Evolutionary conservation across 163 green algal species (phyloP).

Genomic region (Prototheca wickerhamii): DNA sequence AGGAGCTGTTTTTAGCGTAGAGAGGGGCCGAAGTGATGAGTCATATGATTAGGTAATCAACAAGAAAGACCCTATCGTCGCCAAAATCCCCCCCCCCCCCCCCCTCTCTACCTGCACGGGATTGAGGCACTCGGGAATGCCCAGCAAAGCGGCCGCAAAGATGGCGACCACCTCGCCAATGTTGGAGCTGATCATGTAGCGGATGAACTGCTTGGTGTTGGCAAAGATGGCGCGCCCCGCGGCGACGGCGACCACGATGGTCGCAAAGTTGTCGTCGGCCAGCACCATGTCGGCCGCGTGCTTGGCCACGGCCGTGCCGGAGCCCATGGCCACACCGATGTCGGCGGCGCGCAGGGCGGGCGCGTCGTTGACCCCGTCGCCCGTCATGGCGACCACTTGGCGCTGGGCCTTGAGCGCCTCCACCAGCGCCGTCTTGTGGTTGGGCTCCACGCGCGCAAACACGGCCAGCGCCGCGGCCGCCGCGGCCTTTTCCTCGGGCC

Average conservation of each 20-base stretch:
- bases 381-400: constrained; percentile 87
- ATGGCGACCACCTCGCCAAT: constrained; percentile 93
- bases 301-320: constrained; percentile 78
- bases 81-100: not conserved
- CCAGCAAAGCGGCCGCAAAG: constrained; percentile 84
- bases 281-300: constrained; percentile 78
- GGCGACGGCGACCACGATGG: constrained; percentile 81
- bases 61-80: no score
- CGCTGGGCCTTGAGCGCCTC: constrained; percentile 65
- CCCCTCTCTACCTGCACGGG: constrained; percentile 38
- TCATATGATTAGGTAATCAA: no score
- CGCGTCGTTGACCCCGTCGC: constrained; percentile 90
- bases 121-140: constrained; percentile 72
- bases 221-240: constrained; percentile 88
- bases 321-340: constrained; percentile 92
- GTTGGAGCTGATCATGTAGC: constrained; percentile 83
- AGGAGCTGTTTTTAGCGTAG: constrained; percentile 63
- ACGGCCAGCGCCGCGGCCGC: constrained; percentile 42
- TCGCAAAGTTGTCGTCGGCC: constrained; percentile 89
- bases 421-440: constrained; percentile 83
- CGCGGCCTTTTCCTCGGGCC: constrained; percentile 33
- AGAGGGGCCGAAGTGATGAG: not conserved
- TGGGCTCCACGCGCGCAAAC: constrained; percentile 77
- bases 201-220: constrained; percentile 97
- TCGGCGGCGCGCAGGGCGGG: constrained; percentile 78